Percentiles rank a stretch among this genome's conserved stretches.
These are phyloP conservation scores for Croton setiger DNA, from an alignment of 441 rosid species.

Conservation along the genomic window DNA sequence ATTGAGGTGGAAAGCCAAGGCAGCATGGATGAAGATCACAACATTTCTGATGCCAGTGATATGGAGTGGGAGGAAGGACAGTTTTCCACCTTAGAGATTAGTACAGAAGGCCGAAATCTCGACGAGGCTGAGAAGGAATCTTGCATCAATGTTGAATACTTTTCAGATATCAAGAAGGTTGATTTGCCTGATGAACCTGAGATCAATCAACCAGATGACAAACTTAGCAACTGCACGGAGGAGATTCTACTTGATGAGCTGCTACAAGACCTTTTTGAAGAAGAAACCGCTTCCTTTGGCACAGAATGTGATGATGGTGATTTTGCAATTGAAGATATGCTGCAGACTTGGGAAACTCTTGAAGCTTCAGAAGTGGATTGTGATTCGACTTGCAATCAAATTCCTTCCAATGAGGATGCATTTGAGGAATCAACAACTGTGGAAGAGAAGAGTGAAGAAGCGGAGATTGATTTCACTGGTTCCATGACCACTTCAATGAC, in stretches of 20 bases:
- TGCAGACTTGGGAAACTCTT: conserved; percentile 14
- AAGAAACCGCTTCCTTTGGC: conserved; percentile 25
- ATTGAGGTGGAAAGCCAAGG: too few relatives aligned
- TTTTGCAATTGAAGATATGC: conserved; percentile 16
- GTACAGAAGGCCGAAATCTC: conserved; percentile 18
- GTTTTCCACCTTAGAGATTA: conserved; percentile 20
- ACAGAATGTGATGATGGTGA: conserved; percentile 11
- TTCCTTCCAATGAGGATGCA: conserved; percentile 20
- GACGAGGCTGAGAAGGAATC: conserved; percentile 24
- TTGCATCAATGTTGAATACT: conserved; percentile 11
- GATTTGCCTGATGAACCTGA: conserved; percentile 21
- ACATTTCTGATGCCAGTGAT: conserved; percentile 29
- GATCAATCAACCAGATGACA: conserved; percentile 18
- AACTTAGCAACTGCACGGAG: conserved; percentile 21
- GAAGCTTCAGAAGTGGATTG: conserved; percentile 18
- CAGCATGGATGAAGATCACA: conserved; percentile 23
- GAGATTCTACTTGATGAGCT: conserved; percentile 29
- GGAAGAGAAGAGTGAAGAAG: conserved; percentile 24
- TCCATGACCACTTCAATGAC: conserved; percentile 1
- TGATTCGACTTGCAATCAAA: conserved; percentile 21
- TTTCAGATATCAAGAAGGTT: conserved; percentile 25
- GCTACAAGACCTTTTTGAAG: conserved; percentile 31
- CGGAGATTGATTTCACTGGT: conserved; percentile 14
- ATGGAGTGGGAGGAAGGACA: conserved; percentile 51
- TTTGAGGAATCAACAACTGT: conserved; percentile 16